A percentile compares a stretch with the other conserved stretches of the same genome.
phyloP scores from a whole-genome alignment of 495 filamentous ascomycete genomes.

The Parathielavia hyrcaniae region DNA sequence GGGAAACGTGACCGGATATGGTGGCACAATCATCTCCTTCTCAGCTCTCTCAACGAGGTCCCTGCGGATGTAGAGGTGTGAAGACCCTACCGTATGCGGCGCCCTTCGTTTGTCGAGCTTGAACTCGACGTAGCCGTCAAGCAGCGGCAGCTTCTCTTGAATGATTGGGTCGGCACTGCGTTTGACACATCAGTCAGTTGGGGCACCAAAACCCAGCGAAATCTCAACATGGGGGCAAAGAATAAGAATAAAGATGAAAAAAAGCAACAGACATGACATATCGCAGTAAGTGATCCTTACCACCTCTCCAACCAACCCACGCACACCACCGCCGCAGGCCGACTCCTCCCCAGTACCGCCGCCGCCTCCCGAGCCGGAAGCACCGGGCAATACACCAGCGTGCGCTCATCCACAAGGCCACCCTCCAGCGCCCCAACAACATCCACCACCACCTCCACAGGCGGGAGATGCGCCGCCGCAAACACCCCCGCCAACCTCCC shows the following conservation, averaged over 20 bases:
- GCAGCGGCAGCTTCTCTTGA: not conserved
- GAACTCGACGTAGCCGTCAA: conserved; percentile 9
- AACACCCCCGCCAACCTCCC: not conserved
- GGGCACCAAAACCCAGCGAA: not conserved
- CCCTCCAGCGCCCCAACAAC: not conserved
- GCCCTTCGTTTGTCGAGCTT: not conserved
- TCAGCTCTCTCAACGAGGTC: conserved; percentile 9
- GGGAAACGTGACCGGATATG: conserved; percentile 11
- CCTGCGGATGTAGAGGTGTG: conserved; percentile 15
- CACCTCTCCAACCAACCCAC: not conserved
- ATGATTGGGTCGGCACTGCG: not conserved
- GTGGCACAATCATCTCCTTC: conserved; percentile 4
- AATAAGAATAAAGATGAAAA: not conserved
- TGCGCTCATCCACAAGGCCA: not conserved
- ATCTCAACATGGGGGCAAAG: no score
- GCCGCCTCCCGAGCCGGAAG: not conserved
- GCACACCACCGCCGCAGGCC: conserved; percentile 15
- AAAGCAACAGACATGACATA: not conserved
- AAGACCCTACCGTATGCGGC: conserved; percentile 10
- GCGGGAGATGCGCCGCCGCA: not conserved
- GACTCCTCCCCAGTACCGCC: not conserved
- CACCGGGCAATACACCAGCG: conserved; percentile 10
- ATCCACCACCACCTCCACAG: not conserved
- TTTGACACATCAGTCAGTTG: not conserved
- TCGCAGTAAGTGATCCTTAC: not conserved